Evolutionary conservation across 257 asterid species (phyloP).

Genomic region (Craterostigma plantagineum): DNA sequence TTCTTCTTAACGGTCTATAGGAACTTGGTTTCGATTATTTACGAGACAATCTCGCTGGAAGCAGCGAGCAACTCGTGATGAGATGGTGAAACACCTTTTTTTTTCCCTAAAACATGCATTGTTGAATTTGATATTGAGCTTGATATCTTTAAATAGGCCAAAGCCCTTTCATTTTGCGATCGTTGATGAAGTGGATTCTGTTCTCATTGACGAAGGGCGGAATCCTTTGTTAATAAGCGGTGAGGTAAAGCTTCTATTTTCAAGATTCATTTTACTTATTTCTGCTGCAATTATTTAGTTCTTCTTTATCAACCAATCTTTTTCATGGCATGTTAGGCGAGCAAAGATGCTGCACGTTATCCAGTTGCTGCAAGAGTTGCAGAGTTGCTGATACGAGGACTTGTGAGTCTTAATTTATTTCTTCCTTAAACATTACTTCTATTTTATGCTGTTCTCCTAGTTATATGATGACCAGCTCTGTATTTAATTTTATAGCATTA

Average conservation of each 20-base stretch:
- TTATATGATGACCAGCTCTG: slow-evolving; percentile 1
- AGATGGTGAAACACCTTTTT: slow-evolving; percentile 53
- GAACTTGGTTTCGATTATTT: slow-evolving; percentile 97
- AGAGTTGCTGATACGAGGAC: slow-evolving; percentile 57
- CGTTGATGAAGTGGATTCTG: slow-evolving; percentile 96
- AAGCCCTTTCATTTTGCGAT: slow-evolving; percentile 95
- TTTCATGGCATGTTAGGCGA: slow-evolving; percentile 34
- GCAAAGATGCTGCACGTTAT: slow-evolving; percentile 73
- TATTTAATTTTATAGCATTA: slow-evolving; percentile 51
- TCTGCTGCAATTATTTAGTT: too few species aligned
- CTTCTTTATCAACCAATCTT: background rate
- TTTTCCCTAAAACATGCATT: too few species aligned
- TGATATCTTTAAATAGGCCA: slow-evolving; percentile 49
- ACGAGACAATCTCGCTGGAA: slow-evolving; percentile 77
- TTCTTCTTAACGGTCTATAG: slow-evolving; percentile 24
- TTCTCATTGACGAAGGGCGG: slow-evolving; percentile 96
- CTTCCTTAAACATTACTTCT: slow-evolving; percentile 1
- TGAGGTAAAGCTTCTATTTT: slow-evolving; percentile 29
- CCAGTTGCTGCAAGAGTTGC: slow-evolving; percentile 96
- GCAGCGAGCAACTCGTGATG: slow-evolving; percentile 74
- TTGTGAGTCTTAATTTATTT: slow-evolving; percentile 28
- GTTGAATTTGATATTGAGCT: slow-evolving; percentile 5
- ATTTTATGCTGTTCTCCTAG: background rate
- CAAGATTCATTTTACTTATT: too few species aligned
- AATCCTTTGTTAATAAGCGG: slow-evolving; percentile 93